These are phyloP conservation scores for Inonotus obliquus DNA, from an alignment of 1,284 basidiomycete genomes.

Conservation along the genomic window DNA sequence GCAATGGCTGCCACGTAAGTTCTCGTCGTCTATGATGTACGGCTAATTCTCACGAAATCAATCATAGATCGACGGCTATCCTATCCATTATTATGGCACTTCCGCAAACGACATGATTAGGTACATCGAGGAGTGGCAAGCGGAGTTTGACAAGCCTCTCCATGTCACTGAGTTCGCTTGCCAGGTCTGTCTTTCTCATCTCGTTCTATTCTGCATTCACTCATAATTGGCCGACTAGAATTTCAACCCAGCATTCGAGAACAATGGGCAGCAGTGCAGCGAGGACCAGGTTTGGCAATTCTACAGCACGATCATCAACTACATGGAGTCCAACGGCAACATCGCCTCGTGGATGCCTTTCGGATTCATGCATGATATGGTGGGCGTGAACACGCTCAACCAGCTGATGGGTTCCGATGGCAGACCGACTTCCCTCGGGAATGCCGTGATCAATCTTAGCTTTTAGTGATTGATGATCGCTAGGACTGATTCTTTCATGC, in stretches of 20 bases:
- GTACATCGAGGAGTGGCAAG: constrained; percentile 49
- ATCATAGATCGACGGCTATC: constrained; percentile 43
- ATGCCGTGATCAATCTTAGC: constrained; percentile 32
- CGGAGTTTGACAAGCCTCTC: constrained; percentile 45
- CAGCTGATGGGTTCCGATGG: constrained; percentile 41
- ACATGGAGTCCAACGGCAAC: constrained; percentile 50
- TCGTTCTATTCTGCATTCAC: constrained; percentile 2
- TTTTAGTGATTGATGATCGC: constrained; percentile 26
- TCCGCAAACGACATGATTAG: constrained; percentile 42
- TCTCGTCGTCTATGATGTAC: constrained; percentile 20
- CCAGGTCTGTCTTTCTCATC: constrained; percentile 37
- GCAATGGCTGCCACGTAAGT: constrained; percentile 49
- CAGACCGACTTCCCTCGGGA: constrained; percentile 47
- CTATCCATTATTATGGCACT: constrained; percentile 62
- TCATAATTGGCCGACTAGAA: constrained; percentile 36
- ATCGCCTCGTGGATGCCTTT: constrained; percentile 65
- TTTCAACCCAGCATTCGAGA: constrained; percentile 44
- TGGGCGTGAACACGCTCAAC: constrained; percentile 63
- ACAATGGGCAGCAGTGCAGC: constrained; percentile 43
- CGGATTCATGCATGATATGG: constrained; percentile 67
- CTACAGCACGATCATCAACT: constrained; percentile 50
- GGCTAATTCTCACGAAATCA: constrained; percentile 11
- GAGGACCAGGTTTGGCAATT: constrained; percentile 48
- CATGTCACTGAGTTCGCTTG: constrained; percentile 70
- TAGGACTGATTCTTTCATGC: not conserved